Evolutionary conservation across 345 rosid genomes (phyloP).

Genomic region (Murraya paniculata): DNA sequence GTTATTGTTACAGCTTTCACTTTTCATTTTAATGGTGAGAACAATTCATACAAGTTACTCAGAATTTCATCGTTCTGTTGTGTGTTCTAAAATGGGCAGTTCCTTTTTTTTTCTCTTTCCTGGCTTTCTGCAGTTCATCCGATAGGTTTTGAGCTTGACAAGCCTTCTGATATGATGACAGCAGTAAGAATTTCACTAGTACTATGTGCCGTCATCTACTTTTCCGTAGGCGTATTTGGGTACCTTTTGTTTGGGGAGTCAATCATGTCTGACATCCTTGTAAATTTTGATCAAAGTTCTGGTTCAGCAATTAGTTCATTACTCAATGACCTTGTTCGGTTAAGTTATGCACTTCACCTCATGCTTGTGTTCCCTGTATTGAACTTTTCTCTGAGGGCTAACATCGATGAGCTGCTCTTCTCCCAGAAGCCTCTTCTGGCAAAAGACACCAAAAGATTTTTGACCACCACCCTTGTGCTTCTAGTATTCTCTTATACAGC

Average conservation of each 20-base stretch:
- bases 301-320: conserved; percentile 45
- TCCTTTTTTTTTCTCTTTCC: background rate
- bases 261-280: conserved; percentile 69
- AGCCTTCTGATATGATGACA: conserved; percentile 55
- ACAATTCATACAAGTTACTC: background rate
- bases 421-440: conserved; percentile 37
- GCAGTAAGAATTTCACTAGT: conserved; percentile 60
- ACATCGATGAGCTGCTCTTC: conserved; percentile 68
- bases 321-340: conserved; percentile 54
- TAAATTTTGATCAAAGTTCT: conserved; percentile 67
- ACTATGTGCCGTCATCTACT: conserved; percentile 62
- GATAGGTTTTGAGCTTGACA: conserved; percentile 61
- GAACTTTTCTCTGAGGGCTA: conserved; percentile 73
- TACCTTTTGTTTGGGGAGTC: conserved; percentile 79
- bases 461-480: conserved; percentile 41
- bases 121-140: conserved; percentile 64
- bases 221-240: conserved; percentile 62
- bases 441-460: conserved; percentile 53
- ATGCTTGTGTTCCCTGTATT: conserved; percentile 80
- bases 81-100: background rate
- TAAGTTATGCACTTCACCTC: conserved; percentile 81
- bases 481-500: conserved; percentile 46
- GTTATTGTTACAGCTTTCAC: conserved; percentile 91
- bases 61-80: background rate
- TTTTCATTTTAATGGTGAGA: conserved; percentile 84